Evolutionary conservation across 75 land plant species (phyloP), one percentile per base, ranked within the genome.

Genomic region (Cupressus sempervirens): DNA sequence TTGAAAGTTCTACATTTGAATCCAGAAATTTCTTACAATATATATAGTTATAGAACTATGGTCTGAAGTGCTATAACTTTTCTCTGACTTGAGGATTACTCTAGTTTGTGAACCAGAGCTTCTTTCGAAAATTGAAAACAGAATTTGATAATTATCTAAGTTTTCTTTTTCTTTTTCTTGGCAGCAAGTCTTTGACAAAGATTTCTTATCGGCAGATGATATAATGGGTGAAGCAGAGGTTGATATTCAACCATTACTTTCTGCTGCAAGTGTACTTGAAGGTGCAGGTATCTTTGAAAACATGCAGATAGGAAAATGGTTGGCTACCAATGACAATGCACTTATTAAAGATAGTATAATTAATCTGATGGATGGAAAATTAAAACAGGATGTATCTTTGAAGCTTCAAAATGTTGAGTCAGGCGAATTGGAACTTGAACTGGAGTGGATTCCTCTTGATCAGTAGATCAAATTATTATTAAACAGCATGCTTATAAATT

Each of bases 191-290:
- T 98, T 88, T 84, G 99, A 98, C 86, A 91, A 98, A 83, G 98
- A 98, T 70, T 89, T 86, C 74, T 94, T 98, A 84, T 83, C 90
- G 26, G 85, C 94, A 26, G 99, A 98, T 84, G 99, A 98, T 80
- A 89, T 81, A 16, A 98, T 98, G 99, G 99, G 99, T 9, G 98
- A 98, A 40, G 99, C 95, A 2, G 93, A 93, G 84, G 89, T 98
- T n/a, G 97, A 97, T 86, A 92, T 97, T 41, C 91, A 94, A 70
- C 99, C 96, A 0, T 70, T 97, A 48, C 87, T 97, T 4, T 36
- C 93, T 53, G 95, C 99, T 36, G 96, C 99, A 53, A 90, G 87
- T 80, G 93, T 92, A 36, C 88, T 87, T 72, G 96, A 94, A 74
- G 88, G 75, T 18, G 87, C 88, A 10, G 88, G 85, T 13, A 82